phyloP scores from a whole-genome alignment of 2,329 filamentous ascomycete species.

The Aplosporella prunicola region DNA sequence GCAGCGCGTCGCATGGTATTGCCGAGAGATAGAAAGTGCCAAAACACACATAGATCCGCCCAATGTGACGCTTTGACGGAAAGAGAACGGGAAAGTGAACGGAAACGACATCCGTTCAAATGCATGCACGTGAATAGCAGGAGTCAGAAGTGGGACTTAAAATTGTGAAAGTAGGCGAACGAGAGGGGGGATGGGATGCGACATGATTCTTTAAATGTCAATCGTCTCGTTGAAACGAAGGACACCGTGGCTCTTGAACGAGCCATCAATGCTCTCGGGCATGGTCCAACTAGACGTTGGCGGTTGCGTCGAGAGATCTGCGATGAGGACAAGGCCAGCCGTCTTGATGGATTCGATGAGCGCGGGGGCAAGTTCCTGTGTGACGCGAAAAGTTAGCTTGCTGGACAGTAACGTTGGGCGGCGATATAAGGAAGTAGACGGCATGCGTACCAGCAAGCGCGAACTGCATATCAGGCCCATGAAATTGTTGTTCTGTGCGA shows the following conservation, averaged over 20 bases:
- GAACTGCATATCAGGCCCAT: constrained; percentile 94
- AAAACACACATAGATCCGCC: no score
- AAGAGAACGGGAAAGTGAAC: no score
- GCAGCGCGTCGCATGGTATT: no score
- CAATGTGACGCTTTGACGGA: no score
- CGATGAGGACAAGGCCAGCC: constrained; percentile 82
- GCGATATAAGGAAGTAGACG: no score
- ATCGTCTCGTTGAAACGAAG: constrained; percentile 89
- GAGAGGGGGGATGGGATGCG: not conserved
- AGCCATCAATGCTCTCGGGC: constrained; percentile 77
- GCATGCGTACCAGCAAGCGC: constrained; percentile 71
- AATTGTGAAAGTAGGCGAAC: not conserved
- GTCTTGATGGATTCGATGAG: constrained; percentile 91
- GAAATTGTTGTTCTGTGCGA: constrained; percentile 92
- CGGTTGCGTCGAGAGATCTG: constrained; percentile 62
- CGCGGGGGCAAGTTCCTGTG: constrained; percentile 81
- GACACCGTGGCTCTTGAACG: constrained; percentile 77
- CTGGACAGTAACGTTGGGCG: no score
- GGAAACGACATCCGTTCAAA: no score
- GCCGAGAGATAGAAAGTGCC: no score
- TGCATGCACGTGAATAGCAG: no score
- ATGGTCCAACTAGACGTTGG: constrained; percentile 48
- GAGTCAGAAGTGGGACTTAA: no score
- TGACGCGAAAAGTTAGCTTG: no score
- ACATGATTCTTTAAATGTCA: constrained; percentile 32